These are phyloP conservation scores for Pyrenophora tritici-repentis DNA, from an alignment of 2,329 filamentous ascomycete species.

Conservation along the genomic window DNA sequence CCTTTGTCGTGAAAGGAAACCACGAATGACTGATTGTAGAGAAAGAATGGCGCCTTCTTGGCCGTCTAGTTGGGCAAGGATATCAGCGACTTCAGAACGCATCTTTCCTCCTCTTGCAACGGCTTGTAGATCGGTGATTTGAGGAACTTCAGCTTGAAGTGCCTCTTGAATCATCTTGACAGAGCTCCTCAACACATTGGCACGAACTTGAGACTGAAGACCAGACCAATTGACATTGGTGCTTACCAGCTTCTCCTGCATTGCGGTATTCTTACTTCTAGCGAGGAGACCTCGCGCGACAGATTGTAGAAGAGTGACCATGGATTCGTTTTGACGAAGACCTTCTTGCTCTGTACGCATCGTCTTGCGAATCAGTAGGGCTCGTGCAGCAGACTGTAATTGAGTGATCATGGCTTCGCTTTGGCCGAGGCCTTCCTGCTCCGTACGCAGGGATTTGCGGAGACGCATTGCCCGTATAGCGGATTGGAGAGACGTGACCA, in stretches of 20 bases:
- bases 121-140: slow-evolving; percentile 49
- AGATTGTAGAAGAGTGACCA: slow-evolving; percentile 65
- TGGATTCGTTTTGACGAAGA: slow-evolving; percentile 46
- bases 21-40: slow-evolving; percentile 60
- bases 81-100: slow-evolving; percentile 38
- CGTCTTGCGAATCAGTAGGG: slow-evolving; percentile 48
- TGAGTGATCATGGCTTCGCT: slow-evolving; percentile 55
- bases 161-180: slow-evolving; percentile 38
- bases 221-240: slow-evolving; percentile 48
- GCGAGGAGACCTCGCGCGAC: slow-evolving; percentile 60
- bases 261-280: slow-evolving; percentile 48
- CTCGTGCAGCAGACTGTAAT: slow-evolving; percentile 51
- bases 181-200: slow-evolving; percentile 39
- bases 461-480: no score
- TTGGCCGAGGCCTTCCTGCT: slow-evolving; percentile 44
- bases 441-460: neutral
- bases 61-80: slow-evolving; percentile 49
- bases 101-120: slow-evolving; percentile 44
- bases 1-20: slow-evolving; percentile 52
- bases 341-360: slow-evolving; percentile 42
- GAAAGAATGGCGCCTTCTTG: slow-evolving; percentile 52
- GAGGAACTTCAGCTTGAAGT: slow-evolving; percentile 38
- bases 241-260: slow-evolving; percentile 50
- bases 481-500: no score
- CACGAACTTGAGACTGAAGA: slow-evolving; percentile 55